These are phyloP conservation scores for Iris macrosiphon DNA, from an alignment of 106 monocot species.

Conservation along the genomic window DNA sequence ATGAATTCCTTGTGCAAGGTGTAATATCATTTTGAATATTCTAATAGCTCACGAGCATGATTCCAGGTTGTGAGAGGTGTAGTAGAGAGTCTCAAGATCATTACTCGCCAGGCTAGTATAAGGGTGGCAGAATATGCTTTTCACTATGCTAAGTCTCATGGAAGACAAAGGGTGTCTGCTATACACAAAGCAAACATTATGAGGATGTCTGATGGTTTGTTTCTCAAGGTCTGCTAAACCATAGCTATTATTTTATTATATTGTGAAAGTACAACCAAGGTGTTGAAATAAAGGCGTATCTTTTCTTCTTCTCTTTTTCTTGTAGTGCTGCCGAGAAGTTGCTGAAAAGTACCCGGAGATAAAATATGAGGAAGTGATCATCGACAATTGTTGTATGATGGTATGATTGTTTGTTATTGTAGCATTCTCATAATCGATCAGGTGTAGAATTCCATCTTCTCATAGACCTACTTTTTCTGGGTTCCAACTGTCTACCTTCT, in stretches of 20 bases:
- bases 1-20: no score
- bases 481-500: background rate
- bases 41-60: background rate
- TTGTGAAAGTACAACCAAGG: no score
- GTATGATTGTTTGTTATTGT: slow-evolving; percentile 23
- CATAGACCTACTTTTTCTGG: background rate
- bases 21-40: no score
- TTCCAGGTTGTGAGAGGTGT: slow-evolving; percentile 73
- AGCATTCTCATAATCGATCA: no score
- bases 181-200: slow-evolving; percentile 91
- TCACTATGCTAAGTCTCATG: slow-evolving; percentile 72
- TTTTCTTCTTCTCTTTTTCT: background rate
- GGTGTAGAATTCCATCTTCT: no score
- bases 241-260: background rate
- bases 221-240: slow-evolving; percentile 48
- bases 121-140: slow-evolving; percentile 90
- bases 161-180: slow-evolving; percentile 69
- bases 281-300: background rate
- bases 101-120: slow-evolving; percentile 74
- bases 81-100: slow-evolving; percentile 79
- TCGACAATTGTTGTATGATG: slow-evolving; percentile 89
- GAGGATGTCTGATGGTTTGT: slow-evolving; percentile 80
- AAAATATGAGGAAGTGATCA: slow-evolving; percentile 80
- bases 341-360: slow-evolving; percentile 85
- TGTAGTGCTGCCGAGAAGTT: slow-evolving; percentile 85